Evolutionary conservation across 306 rosid genomes (phyloP).

Genomic region (Sicyos edulis): DNA sequence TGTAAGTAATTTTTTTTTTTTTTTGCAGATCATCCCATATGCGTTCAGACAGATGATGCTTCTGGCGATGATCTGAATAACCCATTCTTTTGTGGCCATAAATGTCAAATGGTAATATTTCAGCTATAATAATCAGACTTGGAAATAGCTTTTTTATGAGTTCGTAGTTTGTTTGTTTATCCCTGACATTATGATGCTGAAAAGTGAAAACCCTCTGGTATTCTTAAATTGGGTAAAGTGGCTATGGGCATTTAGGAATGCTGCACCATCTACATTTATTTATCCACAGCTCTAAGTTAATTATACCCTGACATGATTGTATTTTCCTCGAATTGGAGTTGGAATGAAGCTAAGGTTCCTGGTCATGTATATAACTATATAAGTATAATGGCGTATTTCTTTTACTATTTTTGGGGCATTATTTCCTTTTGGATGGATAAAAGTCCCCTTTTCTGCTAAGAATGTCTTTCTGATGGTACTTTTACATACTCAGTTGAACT

Average conservation of each 20-base stretch:
- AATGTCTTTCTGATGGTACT: background rate
- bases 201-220: conserved; percentile 17
- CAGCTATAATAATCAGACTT: conserved; percentile 18
- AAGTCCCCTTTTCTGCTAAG: no score
- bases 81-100: conserved; percentile 56
- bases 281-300: background rate
- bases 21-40: conserved; percentile 60
- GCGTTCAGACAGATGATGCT: conserved; percentile 39
- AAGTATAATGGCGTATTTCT: background rate
- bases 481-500: background rate
- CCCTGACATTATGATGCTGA: background rate
- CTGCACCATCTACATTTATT: background rate
- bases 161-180: background rate
- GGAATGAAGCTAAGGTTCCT: background rate
- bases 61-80: conserved; percentile 28
- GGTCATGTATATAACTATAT: background rate
- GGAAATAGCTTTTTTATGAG: background rate
- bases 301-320: background rate
- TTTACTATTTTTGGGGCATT: background rate
- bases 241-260: background rate
- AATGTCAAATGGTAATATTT: conserved; percentile 60
- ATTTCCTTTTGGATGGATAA: no score
- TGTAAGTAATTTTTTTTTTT: conserved; percentile 7
- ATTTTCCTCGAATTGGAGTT: background rate
- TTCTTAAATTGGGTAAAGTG: conserved; percentile 10